Conservation (phyloP, 805 yeast species). For the Kluyveromyces aestuarii region DNA sequence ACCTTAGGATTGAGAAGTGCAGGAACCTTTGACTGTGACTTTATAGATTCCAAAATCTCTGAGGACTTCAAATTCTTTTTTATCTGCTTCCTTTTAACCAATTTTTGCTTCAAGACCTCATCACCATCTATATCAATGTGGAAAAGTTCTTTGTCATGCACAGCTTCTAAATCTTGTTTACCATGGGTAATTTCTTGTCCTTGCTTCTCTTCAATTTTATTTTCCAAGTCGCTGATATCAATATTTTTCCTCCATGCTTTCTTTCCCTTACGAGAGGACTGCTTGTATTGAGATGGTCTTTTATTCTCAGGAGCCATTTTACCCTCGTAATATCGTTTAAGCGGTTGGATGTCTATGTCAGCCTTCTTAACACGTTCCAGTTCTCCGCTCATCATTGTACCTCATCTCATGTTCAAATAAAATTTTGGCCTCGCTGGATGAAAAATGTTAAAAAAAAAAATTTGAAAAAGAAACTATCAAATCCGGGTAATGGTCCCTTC, state of each 20-base stretch:
- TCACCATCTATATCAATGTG: slow-evolving; percentile 64
- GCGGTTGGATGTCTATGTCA: background rate
- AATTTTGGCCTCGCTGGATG: background rate
- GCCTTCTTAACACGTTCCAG: slow-evolving; percentile 1
- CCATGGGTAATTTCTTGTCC: slow-evolving; percentile 41
- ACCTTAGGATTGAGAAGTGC: slow-evolving; percentile 37
- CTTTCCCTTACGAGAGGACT: slow-evolving; percentile 86
- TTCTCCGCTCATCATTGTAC: slow-evolving; percentile 15
- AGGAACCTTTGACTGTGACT: slow-evolving; percentile 61
- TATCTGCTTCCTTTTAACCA: slow-evolving; percentile 30
- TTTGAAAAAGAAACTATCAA: background rate
- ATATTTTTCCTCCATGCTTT: slow-evolving; percentile 95
- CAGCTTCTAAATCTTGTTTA: slow-evolving; percentile 16
- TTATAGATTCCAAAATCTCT: slow-evolving; percentile 58
- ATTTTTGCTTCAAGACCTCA: slow-evolving; percentile 32
- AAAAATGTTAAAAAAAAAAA: background rate
- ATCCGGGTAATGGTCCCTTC: background rate
- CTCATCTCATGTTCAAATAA: slow-evolving; percentile 2
- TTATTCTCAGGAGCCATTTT: slow-evolving; percentile 14
- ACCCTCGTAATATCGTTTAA: background rate
- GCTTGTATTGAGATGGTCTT: slow-evolving; percentile 53
- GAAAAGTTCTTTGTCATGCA: slow-evolving; percentile 24
- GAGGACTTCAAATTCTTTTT: slow-evolving; percentile 44
- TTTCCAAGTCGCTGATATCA: slow-evolving; percentile 71
- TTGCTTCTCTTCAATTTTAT: slow-evolving; percentile 56